phyloP scores from a whole-genome alignment of 1,284 basidiomycete species.

The Pisolithus thermaeus region DNA sequence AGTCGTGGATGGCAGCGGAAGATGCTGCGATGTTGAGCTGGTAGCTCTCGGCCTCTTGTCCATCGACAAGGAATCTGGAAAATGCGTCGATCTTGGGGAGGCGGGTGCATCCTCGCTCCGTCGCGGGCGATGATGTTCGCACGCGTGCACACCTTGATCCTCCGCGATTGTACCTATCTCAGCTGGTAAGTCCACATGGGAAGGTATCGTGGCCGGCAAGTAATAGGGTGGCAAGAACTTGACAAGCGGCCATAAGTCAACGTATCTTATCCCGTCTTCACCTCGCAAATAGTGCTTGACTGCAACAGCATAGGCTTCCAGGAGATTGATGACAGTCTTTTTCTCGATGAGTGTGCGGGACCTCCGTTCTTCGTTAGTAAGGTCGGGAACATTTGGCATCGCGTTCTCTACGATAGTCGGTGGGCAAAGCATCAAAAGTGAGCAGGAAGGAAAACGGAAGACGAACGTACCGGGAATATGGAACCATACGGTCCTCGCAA shows the following conservation, averaged over 20 bases:
- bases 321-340: constrained; percentile 48
- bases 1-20: constrained; percentile 10
- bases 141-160: background rate
- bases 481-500: constrained; percentile 56
- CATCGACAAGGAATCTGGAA: constrained; percentile 3
- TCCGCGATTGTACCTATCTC: constrained; percentile 1
- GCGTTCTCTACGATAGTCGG: constrained; percentile 30
- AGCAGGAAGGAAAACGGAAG: constrained; percentile 18
- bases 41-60: background rate
- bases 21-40: constrained; percentile 1
- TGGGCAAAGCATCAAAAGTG: constrained; percentile 29
- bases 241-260: constrained; percentile 40
- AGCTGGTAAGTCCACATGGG: constrained; percentile 31
- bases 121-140: background rate
- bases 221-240: constrained; percentile 66
- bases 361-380: constrained; percentile 35
- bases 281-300: constrained; percentile 63
- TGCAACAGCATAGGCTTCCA: constrained; percentile 52
- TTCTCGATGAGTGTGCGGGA: constrained; percentile 62
- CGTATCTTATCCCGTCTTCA: constrained; percentile 39
- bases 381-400: background rate
- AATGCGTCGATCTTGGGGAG: constrained; percentile 5
- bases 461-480: constrained; percentile 40
- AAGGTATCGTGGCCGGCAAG: constrained; percentile 50
- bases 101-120: constrained; percentile 1